A percentile compares a stretch with the other conserved stretches of the same genome.
Conservation (phyloP, 495 filamentous ascomycete species). For the Hapsidospora chrysogenum region DNA sequence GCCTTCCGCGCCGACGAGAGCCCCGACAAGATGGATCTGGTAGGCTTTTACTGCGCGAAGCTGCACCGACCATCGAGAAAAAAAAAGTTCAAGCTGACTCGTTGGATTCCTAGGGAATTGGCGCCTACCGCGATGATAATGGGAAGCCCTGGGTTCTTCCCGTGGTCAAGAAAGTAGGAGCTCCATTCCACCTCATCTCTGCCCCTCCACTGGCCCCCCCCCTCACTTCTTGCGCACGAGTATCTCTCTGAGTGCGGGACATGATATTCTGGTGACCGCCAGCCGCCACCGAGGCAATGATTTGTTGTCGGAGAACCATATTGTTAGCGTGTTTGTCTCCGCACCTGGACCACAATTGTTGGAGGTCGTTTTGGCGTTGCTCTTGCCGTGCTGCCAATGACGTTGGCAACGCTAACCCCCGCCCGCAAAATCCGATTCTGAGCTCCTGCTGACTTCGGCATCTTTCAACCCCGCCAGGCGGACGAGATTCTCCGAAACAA, state of each 20-base stretch:
- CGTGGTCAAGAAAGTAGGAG: slow-evolving; percentile 78
- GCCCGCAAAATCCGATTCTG: neutral
- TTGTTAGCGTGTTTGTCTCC: no score
- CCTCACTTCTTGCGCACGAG: no score
- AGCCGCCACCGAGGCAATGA: no score
- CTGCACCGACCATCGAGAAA: neutral
- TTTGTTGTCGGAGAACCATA: no score
- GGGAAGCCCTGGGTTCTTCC: slow-evolving; percentile 98
- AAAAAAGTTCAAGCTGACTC: neutral
- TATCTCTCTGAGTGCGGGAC: no score
- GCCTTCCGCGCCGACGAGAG: slow-evolving; percentile 73
- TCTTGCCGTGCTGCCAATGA: no score
- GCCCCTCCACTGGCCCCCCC: neutral
- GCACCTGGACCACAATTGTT: no score
- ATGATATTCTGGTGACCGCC: no score
- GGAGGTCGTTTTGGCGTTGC: no score
- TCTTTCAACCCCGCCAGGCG: slow-evolving; percentile 37
- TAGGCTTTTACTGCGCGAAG: slow-evolving; percentile 12
- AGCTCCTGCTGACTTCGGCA: neutral
- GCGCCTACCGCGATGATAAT: slow-evolving; percentile 88
- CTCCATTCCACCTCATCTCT: neutral
- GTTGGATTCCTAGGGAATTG: slow-evolving; percentile 45
- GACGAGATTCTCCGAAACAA: slow-evolving; percentile 76
- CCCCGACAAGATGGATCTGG: slow-evolving; percentile 80
- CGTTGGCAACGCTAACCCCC: neutral